Base-by-base conservation (phyloP, 2,329 filamentous ascomycete species). In the Taxawa tesnikishii region DNA sequence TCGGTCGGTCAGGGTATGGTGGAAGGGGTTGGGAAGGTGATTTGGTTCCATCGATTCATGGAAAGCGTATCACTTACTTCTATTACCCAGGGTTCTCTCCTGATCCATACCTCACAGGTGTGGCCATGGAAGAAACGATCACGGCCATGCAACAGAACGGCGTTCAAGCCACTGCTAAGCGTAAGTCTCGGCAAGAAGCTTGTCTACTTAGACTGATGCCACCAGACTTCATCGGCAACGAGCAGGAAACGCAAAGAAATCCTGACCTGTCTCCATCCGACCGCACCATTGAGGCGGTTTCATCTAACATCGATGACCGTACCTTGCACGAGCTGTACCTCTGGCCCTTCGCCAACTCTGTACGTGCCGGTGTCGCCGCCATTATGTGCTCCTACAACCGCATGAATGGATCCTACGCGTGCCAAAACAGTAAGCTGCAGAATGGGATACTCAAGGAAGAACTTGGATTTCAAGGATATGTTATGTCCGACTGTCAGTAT, bases 401-500 rank as follows among this genome's bases (percentile, higher is more conserved):
- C 41, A 51, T 63, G 43, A 65, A 65, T 40, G 55, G 52, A n/a
- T 56, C 36, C 73, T 48, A 77, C 32, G 73, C 73, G 3, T 82
- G 78, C 45, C 69, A 75, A 31, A 83, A 90, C 49, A 77, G 75
- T 36, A 83, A 84, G 49, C 60, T 87, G 2, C 64, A 90, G 42
- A 90, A 87, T 44, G 79, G 78, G 1, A 67, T 90, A 11, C 59
- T 90, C 24, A 90, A 90, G 47, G 81, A 87, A 38, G 83, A 90
- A 49, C 63, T 88, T 1, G 83, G 82, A 5, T 90, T 92, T 47
- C 81, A 90, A 49, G 83, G 83, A 12, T 42, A 32, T 34, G 73
- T 90, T 8, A 81, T 90, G 64, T 79, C 75, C 1, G 87, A 94
- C 51, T 93, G 85, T n/a, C n/a, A n/a, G n/a, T n/a, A n/a, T n/a